Conservation (phyloP, 495 filamentous ascomycete species). For the Choiromyces venosus region DNA sequence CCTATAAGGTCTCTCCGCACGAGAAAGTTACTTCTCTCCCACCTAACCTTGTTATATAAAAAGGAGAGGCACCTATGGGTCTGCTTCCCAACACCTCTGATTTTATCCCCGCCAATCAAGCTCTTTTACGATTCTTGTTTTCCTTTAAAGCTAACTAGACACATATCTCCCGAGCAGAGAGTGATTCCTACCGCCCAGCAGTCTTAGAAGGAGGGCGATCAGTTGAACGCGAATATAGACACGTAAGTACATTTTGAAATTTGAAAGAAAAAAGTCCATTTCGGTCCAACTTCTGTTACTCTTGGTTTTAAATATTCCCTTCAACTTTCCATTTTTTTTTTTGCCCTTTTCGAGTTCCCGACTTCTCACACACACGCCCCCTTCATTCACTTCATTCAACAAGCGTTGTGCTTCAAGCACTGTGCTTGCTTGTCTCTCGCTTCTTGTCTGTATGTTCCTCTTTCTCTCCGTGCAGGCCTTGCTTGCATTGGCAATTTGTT, state of each 20-base stretch:
- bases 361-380: not conserved
- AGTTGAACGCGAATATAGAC: constrained; percentile 31
- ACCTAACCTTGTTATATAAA: constrained; percentile 39
- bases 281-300: not conserved
- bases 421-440: not conserved
- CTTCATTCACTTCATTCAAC: not conserved
- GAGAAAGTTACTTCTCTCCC: constrained; percentile 39
- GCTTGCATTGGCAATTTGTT: not conserved
- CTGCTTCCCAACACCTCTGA: constrained; percentile 31
- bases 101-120: constrained; percentile 38
- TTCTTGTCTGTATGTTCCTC: constrained; percentile 31
- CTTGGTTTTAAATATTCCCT: not conserved
- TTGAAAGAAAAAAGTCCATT: not conserved
- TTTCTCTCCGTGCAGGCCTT: constrained; percentile 20
- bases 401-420: not conserved
- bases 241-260: constrained; percentile 27
- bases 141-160: constrained; percentile 32
- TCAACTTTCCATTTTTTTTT: not conserved
- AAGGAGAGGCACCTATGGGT: constrained; percentile 39
- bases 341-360: not conserved
- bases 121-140: constrained; percentile 27
- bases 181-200: constrained; percentile 39
- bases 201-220: constrained; percentile 36
- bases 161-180: constrained; percentile 31
- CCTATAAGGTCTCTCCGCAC: constrained; percentile 34